A percentile compares a stretch with the other conserved stretches of the same genome.
phyloP scores from a whole-genome alignment of 805 yeast species.

The Pichia heedii region DNA sequence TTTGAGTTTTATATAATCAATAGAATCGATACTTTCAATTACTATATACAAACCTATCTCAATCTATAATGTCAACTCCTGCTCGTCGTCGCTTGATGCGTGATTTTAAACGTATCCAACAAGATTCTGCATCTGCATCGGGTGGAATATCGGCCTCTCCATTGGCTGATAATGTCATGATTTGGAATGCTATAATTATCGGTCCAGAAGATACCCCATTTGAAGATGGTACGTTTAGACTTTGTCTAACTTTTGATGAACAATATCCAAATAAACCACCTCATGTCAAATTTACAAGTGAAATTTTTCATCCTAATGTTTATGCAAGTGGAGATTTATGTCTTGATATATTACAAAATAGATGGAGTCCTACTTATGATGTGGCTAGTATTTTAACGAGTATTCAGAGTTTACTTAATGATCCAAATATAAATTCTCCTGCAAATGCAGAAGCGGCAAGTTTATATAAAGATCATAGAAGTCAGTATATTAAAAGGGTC shows the following conservation, averaged over 20 bases:
- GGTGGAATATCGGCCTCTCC: conserved; percentile 98
- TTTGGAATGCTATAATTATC: conserved; percentile 95
- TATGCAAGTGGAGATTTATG: conserved; percentile 94
- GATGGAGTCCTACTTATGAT: conserved; percentile 98
- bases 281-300: conserved; percentile 77
- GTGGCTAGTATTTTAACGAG: conserved; percentile 93
- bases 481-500: conserved; percentile 85
- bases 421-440: conserved; percentile 93
- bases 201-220: conserved; percentile 98
- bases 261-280: conserved; percentile 98
- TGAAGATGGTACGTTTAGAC: conserved; percentile 93
- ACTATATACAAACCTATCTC: neutral
- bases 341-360: conserved; percentile 87
- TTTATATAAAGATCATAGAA: conserved; percentile 86
- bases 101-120: conserved; percentile 96
- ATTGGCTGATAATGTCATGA: conserved; percentile 92
- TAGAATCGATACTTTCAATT: too few species aligned
- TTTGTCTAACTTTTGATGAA: conserved; percentile 84
- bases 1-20: too few species aligned
- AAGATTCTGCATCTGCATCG: conserved; percentile 65
- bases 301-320: conserved; percentile 97
- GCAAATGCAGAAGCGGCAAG: conserved; percentile 98
- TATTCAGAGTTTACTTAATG: conserved; percentile 84
- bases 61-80: conserved; percentile 75
- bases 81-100: conserved; percentile 99